Conservation (phyloP, 768 basidiomycete genomes). For the Serendipita sp. region DNA sequence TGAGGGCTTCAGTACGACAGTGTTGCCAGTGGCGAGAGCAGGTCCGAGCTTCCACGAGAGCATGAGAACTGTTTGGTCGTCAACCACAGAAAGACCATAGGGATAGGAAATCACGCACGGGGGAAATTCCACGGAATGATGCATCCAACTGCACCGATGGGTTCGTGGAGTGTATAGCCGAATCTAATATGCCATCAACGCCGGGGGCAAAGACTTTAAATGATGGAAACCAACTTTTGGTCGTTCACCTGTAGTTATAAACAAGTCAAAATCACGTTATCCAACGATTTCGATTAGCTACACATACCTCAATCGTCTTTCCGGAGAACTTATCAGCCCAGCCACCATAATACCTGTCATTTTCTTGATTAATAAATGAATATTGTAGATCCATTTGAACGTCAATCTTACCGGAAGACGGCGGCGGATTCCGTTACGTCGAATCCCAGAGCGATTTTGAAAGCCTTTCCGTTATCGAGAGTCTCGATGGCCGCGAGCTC, state of each 20-base stretch:
- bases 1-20: conserved; percentile 51
- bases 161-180: conserved; percentile 76
- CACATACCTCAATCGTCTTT: conserved; percentile 22
- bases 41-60: conserved; percentile 79
- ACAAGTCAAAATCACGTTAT: too few relatives aligned
- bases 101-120: conserved; percentile 26
- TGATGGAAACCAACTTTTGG: too few relatives aligned
- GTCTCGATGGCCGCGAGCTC: conserved; percentile 71
- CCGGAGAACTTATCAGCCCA: conserved; percentile 92
- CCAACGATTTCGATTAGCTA: too few relatives aligned
- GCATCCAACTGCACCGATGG: conserved; percentile 39
- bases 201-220: too few relatives aligned
- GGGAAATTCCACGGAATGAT: conserved; percentile 90
- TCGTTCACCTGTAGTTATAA: too few relatives aligned
- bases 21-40: conserved; percentile 80
- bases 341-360: conserved; percentile 68
- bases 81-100: neutral
- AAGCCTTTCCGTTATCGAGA: conserved; percentile 86
- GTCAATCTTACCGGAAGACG: conserved; percentile 35
- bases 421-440: conserved; percentile 66
- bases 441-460: conserved; percentile 44
- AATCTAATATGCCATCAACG: conserved; percentile 35
- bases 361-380: conserved; percentile 8
- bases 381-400: conserved; percentile 7
- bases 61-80: conserved; percentile 5